Percentiles rank a stretch among this genome's conserved stretches.
Evolutionary conservation across 1,284 basidiomycete genomes (phyloP).

Genomic region (Apiotrichum mycotoxinovorans): DNA sequence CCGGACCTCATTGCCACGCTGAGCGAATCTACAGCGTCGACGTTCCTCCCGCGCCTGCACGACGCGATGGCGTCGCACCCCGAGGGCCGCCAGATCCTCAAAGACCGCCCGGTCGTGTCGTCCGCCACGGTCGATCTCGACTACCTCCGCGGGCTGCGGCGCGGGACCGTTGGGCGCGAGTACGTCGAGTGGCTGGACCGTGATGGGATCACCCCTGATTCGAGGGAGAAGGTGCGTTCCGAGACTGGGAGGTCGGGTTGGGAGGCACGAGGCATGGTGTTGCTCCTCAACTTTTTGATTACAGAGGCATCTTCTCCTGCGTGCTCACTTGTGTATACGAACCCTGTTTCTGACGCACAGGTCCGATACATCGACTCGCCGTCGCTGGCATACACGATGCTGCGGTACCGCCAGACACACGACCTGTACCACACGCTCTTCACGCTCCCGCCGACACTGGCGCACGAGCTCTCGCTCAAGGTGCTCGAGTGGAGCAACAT

Average conservation of each 20-base stretch:
- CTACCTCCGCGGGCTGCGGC: slow-evolving; percentile 62
- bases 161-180: slow-evolving; percentile 79
- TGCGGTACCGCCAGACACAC: slow-evolving; percentile 95
- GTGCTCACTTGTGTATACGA: too few species aligned
- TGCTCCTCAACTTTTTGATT: not conserved
- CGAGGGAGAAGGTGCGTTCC: slow-evolving; percentile 79
- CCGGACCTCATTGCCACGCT: slow-evolving; percentile 89
- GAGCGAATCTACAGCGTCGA: slow-evolving; percentile 82
- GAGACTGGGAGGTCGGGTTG: too few species aligned
- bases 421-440: slow-evolving; percentile 92
- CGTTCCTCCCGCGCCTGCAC: slow-evolving; percentile 73
- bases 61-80: slow-evolving; percentile 72
- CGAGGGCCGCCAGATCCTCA: slow-evolving; percentile 78
- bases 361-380: slow-evolving; percentile 91
- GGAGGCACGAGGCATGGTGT: too few species aligned
- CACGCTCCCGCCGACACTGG: slow-evolving; percentile 80
- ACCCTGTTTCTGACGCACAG: slow-evolving; percentile 50
- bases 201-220: slow-evolving; percentile 92
- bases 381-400: slow-evolving; percentile 93
- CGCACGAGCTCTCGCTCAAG: slow-evolving; percentile 93
- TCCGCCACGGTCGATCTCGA: slow-evolving; percentile 72
- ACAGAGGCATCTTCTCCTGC: too few species aligned
- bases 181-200: slow-evolving; percentile 89
- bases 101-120: slow-evolving; percentile 77
- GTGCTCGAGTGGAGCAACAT: slow-evolving; percentile 93